Percentiles rank a stretch among this genome's conserved stretches.
These are phyloP conservation scores for Penicillium manginii DNA, from an alignment of 495 filamentous ascomycete genomes.

Conservation along the genomic window DNA sequence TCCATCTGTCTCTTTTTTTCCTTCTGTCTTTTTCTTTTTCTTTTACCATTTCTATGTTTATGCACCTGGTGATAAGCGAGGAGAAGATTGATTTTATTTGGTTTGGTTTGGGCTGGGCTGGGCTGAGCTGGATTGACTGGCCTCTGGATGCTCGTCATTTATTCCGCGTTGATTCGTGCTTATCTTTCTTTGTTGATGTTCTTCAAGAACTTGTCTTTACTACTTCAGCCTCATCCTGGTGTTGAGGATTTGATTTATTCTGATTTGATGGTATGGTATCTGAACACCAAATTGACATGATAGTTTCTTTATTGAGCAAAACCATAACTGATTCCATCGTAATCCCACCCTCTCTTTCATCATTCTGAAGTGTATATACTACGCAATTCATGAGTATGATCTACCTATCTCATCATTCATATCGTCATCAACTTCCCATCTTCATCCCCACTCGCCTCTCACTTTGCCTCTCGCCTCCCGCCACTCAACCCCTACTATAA, in stretches of 20 bases:
- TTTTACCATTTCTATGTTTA: too few species aligned
- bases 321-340: too few species aligned
- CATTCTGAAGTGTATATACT: too few species aligned
- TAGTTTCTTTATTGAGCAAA: slow-evolving; percentile 4
- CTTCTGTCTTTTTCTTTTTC: neutral
- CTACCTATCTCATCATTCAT: too few species aligned
- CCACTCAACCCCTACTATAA: neutral
- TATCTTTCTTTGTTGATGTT: neutral
- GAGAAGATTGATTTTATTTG: neutral
- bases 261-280: neutral
- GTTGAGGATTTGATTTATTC: slow-evolving; percentile 7
- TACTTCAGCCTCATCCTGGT: slow-evolving; percentile 15
- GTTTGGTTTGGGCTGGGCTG: too few species aligned
- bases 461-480: too few species aligned
- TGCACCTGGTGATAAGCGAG: neutral
- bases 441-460: too few species aligned
- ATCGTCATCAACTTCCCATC: too few species aligned
- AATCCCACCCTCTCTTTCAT: neutral
- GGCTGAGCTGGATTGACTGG: neutral
- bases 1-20: neutral
- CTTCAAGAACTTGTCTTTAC: neutral
- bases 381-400: too few species aligned
- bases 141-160: neutral
- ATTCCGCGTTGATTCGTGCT: neutral
- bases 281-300: slow-evolving; percentile 18